Conservation (phyloP, 306 rosid genomes). For the Prosopis cineraria region DNA sequence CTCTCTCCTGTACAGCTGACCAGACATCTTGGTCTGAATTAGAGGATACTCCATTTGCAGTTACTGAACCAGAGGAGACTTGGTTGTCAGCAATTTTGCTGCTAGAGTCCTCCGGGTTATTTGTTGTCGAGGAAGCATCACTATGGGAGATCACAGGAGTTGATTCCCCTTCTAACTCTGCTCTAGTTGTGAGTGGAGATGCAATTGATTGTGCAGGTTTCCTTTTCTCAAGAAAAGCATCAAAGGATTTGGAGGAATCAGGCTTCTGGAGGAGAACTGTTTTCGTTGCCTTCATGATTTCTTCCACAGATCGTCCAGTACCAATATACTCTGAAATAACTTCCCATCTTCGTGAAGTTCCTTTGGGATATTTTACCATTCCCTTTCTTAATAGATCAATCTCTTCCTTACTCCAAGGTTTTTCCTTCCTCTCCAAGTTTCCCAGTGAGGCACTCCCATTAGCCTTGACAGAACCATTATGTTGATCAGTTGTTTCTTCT, state of each 20-base stretch:
- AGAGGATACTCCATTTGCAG: constrained; percentile 49
- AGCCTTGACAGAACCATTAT: constrained; percentile 59
- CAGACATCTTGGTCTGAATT: constrained; percentile 62
- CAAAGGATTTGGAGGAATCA: constrained; percentile 71
- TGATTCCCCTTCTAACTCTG: constrained; percentile 41
- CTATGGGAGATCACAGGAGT: constrained; percentile 30
- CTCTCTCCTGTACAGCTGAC: constrained; percentile 70
- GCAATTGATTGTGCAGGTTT: constrained; percentile 62
- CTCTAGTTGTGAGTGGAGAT: constrained; percentile 73
- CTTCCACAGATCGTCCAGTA: constrained; percentile 80
- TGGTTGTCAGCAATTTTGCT: constrained; percentile 40
- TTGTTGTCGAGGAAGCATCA: constrained; percentile 29
- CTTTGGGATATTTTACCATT: constrained; percentile 85
- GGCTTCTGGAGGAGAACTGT: constrained; percentile 74
- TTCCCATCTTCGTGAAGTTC: constrained; percentile 97
- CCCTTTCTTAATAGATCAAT: constrained; percentile 86
- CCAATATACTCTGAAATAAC: constrained; percentile 96
- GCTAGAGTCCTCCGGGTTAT: constrained; percentile 34
- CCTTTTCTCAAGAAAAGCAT: constrained; percentile 76
- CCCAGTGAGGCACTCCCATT: constrained; percentile 52
- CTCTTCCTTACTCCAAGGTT: constrained; percentile 93
- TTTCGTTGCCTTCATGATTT: constrained; percentile 74
- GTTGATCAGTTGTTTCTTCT: constrained; percentile 46
- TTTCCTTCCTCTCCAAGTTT: constrained; percentile 83
- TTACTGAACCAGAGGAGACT: constrained; percentile 28